Conservation (phyloP, 2,329 filamentous ascomycete genomes). For the Colletotrichum gloeosporioides region DNA sequence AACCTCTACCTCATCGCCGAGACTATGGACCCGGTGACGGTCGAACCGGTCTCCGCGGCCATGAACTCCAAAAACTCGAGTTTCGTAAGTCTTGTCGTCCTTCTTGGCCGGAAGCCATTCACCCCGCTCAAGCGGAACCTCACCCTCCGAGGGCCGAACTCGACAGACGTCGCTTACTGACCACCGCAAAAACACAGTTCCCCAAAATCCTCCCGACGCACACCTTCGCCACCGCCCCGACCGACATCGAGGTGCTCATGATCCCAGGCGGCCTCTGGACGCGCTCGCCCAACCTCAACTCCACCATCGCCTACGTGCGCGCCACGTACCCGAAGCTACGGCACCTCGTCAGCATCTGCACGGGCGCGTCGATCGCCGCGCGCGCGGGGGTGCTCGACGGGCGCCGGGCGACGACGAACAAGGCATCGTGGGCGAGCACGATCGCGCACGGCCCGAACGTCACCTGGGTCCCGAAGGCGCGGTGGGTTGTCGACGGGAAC, state of each 20-base stretch:
- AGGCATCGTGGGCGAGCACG: conserved; percentile 49
- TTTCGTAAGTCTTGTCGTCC: neutral
- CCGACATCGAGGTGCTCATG: conserved; percentile 56
- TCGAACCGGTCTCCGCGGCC: neutral
- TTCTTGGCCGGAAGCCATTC: neutral
- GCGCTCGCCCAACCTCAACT: conserved; percentile 29
- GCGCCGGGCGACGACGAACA: conserved; percentile 63
- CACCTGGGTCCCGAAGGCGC: conserved; percentile 56
- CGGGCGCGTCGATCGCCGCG: conserved; percentile 57
- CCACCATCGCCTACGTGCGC: conserved; percentile 37
- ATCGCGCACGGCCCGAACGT: conserved; percentile 44
- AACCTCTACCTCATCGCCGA: conserved; percentile 12
- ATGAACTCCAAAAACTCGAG: conserved; percentile 19
- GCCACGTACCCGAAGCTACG: conserved; percentile 42
- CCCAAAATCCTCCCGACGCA: conserved; percentile 28
- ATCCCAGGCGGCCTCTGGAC: conserved; percentile 53
- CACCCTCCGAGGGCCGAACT: neutral
- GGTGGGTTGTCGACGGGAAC: conserved; percentile 64
- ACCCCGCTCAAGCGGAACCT: neutral
- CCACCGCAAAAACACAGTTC: neutral
- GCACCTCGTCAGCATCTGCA: conserved; percentile 63
- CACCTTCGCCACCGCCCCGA: conserved; percentile 49
- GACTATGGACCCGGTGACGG: conserved; percentile 14
- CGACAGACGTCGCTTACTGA: neutral
- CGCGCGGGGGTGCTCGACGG: conserved; percentile 58